Evolutionary conservation across 768 basidiomycete species (phyloP).

Genomic region (Phlebiopsis flavidoalba): DNA sequence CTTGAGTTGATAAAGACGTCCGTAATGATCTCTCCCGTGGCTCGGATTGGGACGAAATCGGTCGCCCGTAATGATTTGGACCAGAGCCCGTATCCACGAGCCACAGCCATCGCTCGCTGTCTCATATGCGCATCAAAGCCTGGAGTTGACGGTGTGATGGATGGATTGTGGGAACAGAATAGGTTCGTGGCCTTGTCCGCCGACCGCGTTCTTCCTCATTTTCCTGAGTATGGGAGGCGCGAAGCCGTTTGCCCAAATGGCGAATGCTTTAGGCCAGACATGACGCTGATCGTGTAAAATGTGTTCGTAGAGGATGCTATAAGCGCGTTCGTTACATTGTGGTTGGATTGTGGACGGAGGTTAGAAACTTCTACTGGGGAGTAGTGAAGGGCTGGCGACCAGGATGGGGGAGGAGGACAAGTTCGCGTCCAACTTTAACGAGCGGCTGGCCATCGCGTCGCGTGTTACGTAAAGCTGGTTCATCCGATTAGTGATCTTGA

Average conservation of each 20-base stretch:
- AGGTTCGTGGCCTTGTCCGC: slow-evolving; percentile 46
- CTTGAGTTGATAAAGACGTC: slow-evolving; percentile 56
- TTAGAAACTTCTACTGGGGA: slow-evolving; percentile 16
- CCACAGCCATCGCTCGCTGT: slow-evolving; percentile 48
- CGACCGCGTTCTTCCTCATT: slow-evolving; percentile 50
- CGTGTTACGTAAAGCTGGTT: slow-evolving; percentile 16
- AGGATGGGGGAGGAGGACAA: slow-evolving; percentile 7
- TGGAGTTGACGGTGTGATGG: slow-evolving; percentile 45
- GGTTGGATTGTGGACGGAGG: slow-evolving; percentile 16
- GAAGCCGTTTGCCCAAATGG: slow-evolving; percentile 81
- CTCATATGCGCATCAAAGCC: slow-evolving; percentile 50
- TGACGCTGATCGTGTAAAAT: slow-evolving; percentile 23
- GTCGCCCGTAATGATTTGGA: slow-evolving; percentile 36
- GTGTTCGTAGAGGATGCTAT: slow-evolving; percentile 11
- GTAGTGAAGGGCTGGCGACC: slow-evolving; percentile 6
- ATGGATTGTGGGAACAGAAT: slow-evolving; percentile 52
- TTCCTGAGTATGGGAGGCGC: slow-evolving; percentile 57
- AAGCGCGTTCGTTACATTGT: slow-evolving; percentile 8
- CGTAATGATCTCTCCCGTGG: slow-evolving; percentile 56
- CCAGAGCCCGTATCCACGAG: slow-evolving; percentile 38
- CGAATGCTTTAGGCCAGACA: slow-evolving; percentile 81
- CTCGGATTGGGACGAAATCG: slow-evolving; percentile 64
- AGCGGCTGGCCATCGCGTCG: slow-evolving; percentile 21
- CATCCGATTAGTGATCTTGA: no score
- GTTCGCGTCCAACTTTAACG: slow-evolving; percentile 2